phyloP scores from a whole-genome alignment of 306 rosid species.

The Leucaena leucocephala region DNA sequence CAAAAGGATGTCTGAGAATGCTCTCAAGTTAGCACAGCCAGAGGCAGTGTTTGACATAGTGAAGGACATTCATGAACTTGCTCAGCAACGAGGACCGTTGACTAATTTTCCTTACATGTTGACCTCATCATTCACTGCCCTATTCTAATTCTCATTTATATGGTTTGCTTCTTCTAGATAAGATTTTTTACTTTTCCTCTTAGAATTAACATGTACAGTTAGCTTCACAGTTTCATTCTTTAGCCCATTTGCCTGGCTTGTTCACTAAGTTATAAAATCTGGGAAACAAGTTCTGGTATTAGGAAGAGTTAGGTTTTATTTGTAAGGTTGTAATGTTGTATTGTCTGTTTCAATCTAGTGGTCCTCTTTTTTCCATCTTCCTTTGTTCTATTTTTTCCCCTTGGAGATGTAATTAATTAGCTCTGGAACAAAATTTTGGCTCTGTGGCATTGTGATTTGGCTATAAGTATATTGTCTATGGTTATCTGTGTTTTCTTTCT shows the following conservation, averaged over 20 bases:
- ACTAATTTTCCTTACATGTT: slow-evolving; percentile 70
- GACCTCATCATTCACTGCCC: slow-evolving; percentile 78
- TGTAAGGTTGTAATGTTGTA: slow-evolving; percentile 29
- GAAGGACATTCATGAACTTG: slow-evolving; percentile 83
- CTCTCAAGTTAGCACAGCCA: slow-evolving; percentile 86
- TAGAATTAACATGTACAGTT: slow-evolving; percentile 65
- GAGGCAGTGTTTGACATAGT: slow-evolving; percentile 95
- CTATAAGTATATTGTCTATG: no score
- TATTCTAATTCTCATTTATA: slow-evolving; percentile 47
- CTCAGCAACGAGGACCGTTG: slow-evolving; percentile 76
- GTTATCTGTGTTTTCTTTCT: background rate
- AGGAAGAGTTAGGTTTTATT: slow-evolving; percentile 22
- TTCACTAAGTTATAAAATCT: no score
- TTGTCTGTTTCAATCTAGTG: slow-evolving; percentile 34
- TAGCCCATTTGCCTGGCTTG: slow-evolving; percentile 36
- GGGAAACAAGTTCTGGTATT: slow-evolving; percentile 30
- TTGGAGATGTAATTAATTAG: background rate
- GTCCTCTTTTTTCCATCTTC: background rate
- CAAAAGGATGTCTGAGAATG: slow-evolving; percentile 70
- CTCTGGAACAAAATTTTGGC: slow-evolving; percentile 11
- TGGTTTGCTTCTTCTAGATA: slow-evolving; percentile 18
- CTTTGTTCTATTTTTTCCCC: background rate
- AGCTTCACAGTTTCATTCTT: slow-evolving; percentile 60
- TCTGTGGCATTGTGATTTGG: background rate
- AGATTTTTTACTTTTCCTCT: background rate